Evolutionary conservation across 805 yeast species (phyloP).

Genomic region (Kazachstania kunashirensis): DNA sequence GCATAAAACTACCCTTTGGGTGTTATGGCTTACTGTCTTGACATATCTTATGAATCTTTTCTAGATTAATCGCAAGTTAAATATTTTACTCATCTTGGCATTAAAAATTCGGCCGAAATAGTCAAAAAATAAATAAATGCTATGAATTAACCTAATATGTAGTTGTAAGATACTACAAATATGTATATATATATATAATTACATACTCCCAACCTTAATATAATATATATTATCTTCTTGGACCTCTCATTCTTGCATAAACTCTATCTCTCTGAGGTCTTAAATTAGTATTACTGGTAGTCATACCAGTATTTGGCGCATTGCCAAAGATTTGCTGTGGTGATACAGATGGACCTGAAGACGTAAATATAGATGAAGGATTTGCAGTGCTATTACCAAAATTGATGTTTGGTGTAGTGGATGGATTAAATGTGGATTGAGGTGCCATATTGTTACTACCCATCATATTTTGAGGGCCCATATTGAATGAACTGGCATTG

Average conservation of each 20-base stretch:
- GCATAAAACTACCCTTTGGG: no score
- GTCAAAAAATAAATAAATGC: no score
- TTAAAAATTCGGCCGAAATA: no score
- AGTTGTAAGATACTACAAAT: no score
- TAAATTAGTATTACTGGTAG: no score
- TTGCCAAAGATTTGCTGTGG: conserved; percentile 5
- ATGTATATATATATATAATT: background rate
- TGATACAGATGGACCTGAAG: conserved; percentile 5
- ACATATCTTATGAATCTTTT: background rate
- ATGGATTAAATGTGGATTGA: conserved; percentile 14
- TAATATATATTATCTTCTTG: conserved; percentile 15
- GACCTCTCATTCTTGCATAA: conserved; percentile 26
- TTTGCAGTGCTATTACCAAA: conserved; percentile 15
- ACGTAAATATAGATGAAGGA: conserved; percentile 20
- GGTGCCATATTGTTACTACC: conserved; percentile 1
- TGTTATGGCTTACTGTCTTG: no score
- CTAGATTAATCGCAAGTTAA: background rate
- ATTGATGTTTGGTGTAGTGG: conserved; percentile 20
- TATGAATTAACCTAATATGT: no score
- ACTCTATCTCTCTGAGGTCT: conserved; percentile 12
- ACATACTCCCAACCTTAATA: background rate
- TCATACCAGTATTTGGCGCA: conserved; percentile 1
- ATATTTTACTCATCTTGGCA: background rate
- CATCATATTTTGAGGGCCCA: background rate
- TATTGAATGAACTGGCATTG: background rate